These are phyloP conservation scores for Collybia nuda DNA, from an alignment of 768 basidiomycete genomes.

Conservation along the genomic window DNA sequence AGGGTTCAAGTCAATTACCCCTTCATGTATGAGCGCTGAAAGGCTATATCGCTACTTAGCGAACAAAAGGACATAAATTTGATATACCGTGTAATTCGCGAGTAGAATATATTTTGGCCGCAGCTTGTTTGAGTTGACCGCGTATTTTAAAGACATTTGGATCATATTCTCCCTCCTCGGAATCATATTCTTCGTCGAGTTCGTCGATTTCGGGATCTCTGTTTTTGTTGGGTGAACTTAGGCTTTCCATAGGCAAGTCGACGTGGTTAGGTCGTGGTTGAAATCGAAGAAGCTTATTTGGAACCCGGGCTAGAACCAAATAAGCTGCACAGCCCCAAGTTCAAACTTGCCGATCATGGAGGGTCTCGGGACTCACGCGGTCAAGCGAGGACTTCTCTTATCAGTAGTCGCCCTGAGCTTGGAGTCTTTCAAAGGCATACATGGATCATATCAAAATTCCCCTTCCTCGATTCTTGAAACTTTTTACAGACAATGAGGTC, in stretches of 20 bases:
- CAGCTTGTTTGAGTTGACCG: constrained; percentile 38
- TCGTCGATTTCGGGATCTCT: constrained; percentile 43
- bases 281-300: not conserved
- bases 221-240: constrained; percentile 10
- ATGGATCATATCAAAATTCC: constrained; percentile 48
- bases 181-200: constrained; percentile 44
- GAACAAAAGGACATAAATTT: not conserved
- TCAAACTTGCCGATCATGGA: not conserved
- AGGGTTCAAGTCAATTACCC: constrained; percentile 68
- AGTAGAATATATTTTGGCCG: constrained; percentile 41
- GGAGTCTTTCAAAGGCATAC: not conserved
- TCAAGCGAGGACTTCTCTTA: no score
- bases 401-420: not conserved
- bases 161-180: constrained; percentile 38
- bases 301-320: constrained; percentile 6
- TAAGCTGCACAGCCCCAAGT: not conserved
- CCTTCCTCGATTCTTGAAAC: constrained; percentile 65
- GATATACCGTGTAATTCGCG: constrained; percentile 45
- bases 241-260: constrained; percentile 4
- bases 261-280: no score
- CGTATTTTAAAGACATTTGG: constrained; percentile 41
- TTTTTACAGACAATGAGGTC: constrained; percentile 57
- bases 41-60: not conserved
- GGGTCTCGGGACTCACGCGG: no score
- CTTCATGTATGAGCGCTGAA: constrained; percentile 65